Conservation (phyloP, 192 early-diverging fungal species). For the Chytriomyces confervae region DNA sequence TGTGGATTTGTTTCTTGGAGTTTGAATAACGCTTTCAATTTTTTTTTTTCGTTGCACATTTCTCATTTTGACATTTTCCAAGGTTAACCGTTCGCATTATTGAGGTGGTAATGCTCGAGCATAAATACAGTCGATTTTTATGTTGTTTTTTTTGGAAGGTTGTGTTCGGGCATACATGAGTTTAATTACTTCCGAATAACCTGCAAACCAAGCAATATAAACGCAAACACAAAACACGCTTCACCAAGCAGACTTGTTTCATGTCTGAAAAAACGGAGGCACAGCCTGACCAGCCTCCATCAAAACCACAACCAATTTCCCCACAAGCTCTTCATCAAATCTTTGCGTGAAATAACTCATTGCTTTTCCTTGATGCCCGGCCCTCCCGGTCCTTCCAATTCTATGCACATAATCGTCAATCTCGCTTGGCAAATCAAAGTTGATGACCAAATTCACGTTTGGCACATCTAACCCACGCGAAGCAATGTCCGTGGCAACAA, state of each 20-base stretch:
- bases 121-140: no score
- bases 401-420: conserved; percentile 89
- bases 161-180: no score
- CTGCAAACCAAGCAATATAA: no score
- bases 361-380: conserved; percentile 28
- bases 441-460: conserved; percentile 66
- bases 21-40: no score
- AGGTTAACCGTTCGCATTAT: no score
- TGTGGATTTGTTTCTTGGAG: conserved; percentile 21
- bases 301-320: conserved; percentile 48
- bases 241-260: no score
- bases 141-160: no score
- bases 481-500: conserved; percentile 89
- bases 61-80: no score
- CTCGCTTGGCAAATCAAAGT: conserved; percentile 89
- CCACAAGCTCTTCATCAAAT: neutral
- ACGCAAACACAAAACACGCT: no score
- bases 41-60: no score
- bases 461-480: conserved; percentile 80
- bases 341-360: neutral
- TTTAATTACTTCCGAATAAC: no score
- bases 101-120: no score
- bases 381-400: conserved; percentile 70
- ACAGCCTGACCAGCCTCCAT: conserved; percentile 62
- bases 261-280: conserved; percentile 31